Conservation (phyloP, 306 rosid genomes). For the Macrotyloma uniflorum region DNA sequence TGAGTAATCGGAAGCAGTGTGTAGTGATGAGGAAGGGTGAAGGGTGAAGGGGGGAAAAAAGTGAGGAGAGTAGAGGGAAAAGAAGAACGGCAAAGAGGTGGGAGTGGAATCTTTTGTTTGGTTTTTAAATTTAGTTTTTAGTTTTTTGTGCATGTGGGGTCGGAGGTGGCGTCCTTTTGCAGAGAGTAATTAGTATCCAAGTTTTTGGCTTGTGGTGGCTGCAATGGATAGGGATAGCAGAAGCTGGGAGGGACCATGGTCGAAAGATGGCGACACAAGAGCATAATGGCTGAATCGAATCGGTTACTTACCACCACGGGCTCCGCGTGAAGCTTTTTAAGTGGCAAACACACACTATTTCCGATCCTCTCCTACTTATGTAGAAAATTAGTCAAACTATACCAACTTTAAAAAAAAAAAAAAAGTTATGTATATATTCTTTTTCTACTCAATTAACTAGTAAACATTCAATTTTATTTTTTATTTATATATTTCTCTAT, state of each 20-base stretch:
- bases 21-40: background rate
- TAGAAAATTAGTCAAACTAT: no score
- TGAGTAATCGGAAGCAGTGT: conserved; percentile 23
- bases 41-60: conserved; percentile 12
- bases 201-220: background rate
- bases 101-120: conserved; percentile 44
- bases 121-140: background rate
- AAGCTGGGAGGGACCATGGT: conserved; percentile 31
- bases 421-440: no score
- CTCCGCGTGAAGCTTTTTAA: conserved; percentile 29
- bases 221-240: background rate
- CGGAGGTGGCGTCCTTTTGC: conserved; percentile 31
- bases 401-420: no score
- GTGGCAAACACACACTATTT: background rate
- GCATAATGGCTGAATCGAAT: background rate
- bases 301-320: conserved; percentile 31
- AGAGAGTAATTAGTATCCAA: conserved; percentile 1
- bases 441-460: no score
- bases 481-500: no score
- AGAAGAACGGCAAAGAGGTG: conserved; percentile 32
- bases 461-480: no score
- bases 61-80: conserved; percentile 34
- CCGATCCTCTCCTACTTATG: background rate
- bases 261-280: conserved; percentile 14
- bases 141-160: conserved; percentile 34